A percentile compares a stretch with the other conserved stretches of the same genome.
phyloP scores from a whole-genome alignment of 129 eudicot species.

The Arctium minus region DNA sequence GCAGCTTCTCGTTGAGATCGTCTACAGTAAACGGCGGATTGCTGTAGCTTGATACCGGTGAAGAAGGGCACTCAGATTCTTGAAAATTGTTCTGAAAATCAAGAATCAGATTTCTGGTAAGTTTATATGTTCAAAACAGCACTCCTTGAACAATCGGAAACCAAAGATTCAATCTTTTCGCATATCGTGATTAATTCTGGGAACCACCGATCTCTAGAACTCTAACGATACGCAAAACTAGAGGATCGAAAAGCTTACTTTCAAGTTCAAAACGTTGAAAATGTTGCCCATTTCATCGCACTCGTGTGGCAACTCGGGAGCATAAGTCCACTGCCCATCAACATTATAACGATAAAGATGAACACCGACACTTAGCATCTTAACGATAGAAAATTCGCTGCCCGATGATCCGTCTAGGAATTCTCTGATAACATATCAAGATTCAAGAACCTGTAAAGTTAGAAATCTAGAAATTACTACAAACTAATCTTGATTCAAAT shows the following conservation, averaged over 20 bases:
- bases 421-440: slow-evolving; percentile 16
- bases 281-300: slow-evolving; percentile 21
- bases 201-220: not conserved
- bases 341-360: slow-evolving; percentile 23
- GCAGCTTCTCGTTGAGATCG: not conserved
- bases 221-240: not conserved
- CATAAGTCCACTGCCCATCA: slow-evolving; percentile 27
- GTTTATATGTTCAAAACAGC: not conserved
- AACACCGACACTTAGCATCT: slow-evolving; percentile 27
- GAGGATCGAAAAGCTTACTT: slow-evolving; percentile 13
- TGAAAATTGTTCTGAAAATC: not conserved
- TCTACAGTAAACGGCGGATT: not conserved
- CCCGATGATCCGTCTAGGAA: slow-evolving; percentile 7
- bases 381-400: not conserved
- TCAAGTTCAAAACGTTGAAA: slow-evolving; percentile 27
- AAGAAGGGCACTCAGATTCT: not conserved
- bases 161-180: not conserved
- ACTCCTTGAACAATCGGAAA: not conserved
- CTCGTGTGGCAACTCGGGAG: slow-evolving; percentile 25
- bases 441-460: not conserved
- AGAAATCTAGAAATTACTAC: not conserved
- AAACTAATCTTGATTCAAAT: not conserved
- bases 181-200: not conserved
- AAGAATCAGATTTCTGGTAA: not conserved
- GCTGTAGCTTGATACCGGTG: not conserved